phyloP scores from a whole-genome alignment of 148 eudicot species.

The Persicaria tinctoria region DNA sequence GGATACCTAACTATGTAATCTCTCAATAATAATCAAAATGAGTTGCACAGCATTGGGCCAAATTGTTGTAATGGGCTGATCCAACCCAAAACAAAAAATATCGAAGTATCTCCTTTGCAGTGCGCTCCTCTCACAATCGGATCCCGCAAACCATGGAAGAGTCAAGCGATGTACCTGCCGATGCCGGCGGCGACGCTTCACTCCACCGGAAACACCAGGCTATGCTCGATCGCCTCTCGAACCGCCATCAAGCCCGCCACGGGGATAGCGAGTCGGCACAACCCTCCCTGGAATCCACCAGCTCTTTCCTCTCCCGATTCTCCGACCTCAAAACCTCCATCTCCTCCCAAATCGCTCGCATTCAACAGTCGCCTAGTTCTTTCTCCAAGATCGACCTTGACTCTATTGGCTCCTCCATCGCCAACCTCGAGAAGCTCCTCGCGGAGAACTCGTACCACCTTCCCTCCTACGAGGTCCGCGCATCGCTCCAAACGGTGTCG shows the following conservation, averaged over 20 bases:
- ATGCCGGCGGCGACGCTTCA: slow-evolving; percentile 4
- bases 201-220: slow-evolving; percentile 46
- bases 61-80: too few species aligned
- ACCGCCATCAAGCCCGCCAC: slow-evolving; percentile 40
- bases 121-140: too few species aligned
- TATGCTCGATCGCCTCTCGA: slow-evolving; percentile 64
- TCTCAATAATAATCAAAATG: too few species aligned
- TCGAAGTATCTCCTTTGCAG: too few species aligned
- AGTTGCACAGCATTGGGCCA: too few species aligned
- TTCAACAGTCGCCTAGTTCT: slow-evolving; percentile 23
- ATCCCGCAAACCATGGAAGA: too few species aligned
- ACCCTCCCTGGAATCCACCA: slow-evolving; percentile 40
- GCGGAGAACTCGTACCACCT: slow-evolving; percentile 64
- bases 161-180: slow-evolving; percentile 3
- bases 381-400: slow-evolving; percentile 29
- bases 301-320: not conserved
- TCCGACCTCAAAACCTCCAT: slow-evolving; percentile 20
- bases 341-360: slow-evolving; percentile 25
- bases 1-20: too few species aligned
- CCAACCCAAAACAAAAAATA: too few species aligned
- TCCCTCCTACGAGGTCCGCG: slow-evolving; percentile 65
- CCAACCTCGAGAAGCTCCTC: slow-evolving; percentile 52
- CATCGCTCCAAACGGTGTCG: slow-evolving; percentile 46
- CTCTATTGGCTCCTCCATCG: slow-evolving; percentile 30
- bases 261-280: slow-evolving; percentile 17